These are phyloP conservation scores for Fusarium chaquense DNA, from an alignment of 2,329 filamentous ascomycete species.

Conservation along the genomic window DNA sequence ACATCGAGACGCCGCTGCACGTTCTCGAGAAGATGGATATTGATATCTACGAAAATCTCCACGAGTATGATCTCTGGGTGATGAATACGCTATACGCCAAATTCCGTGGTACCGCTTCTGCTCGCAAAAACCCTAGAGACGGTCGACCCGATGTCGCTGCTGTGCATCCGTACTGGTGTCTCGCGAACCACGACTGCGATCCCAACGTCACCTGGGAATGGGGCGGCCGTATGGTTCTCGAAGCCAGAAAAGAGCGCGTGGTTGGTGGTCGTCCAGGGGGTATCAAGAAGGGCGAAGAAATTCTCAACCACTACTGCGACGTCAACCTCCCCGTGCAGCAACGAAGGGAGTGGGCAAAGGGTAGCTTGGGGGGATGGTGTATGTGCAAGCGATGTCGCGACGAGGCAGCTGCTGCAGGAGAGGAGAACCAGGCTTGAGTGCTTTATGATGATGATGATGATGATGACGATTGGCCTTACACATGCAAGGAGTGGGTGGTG, in stretches of 20 bases:
- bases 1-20: constrained; percentile 79
- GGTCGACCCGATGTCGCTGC: constrained; percentile 91
- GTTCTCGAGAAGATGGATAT: constrained; percentile 87
- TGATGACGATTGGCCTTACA: not conserved
- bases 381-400: constrained; percentile 84
- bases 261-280: constrained; percentile 66
- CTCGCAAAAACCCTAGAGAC: constrained; percentile 79
- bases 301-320: constrained; percentile 96
- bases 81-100: constrained; percentile 94
- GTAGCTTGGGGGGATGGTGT: constrained; percentile 89
- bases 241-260: constrained; percentile 69
- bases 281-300: constrained; percentile 83
- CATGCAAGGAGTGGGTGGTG: constrained; percentile 11
- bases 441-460: not conserved
- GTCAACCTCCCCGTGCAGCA: constrained; percentile 80
- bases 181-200: constrained; percentile 96
- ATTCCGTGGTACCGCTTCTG: constrained; percentile 92
- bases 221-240: constrained; percentile 81
- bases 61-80: constrained; percentile 79
- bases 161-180: constrained; percentile 94
- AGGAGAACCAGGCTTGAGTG: constrained; percentile 23
- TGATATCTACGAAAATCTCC: constrained; percentile 73
- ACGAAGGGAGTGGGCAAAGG: constrained; percentile 87
- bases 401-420: constrained; percentile 65
- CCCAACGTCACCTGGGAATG: constrained; percentile 97